Evolutionary conservation across 208 protist genomes (phyloP).

Genomic region (Leishmania amazonensis): DNA sequence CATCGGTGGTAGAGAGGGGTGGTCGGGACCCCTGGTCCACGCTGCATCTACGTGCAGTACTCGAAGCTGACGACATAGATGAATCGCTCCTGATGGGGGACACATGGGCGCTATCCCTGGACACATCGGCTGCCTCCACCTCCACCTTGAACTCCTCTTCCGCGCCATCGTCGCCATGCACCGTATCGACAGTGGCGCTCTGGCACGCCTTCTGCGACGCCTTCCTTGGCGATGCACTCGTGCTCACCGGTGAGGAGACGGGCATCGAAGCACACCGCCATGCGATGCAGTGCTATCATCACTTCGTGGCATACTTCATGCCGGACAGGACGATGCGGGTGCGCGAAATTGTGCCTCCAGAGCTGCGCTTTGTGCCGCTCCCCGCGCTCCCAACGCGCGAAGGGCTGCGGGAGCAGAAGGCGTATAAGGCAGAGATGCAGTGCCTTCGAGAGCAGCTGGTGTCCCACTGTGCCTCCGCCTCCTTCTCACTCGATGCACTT

Average conservation of each 20-base stretch:
- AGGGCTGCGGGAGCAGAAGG: neutral
- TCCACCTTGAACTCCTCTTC: constrained; percentile 2
- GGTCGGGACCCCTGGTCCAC: neutral
- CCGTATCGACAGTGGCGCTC: neutral
- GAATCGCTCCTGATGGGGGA: constrained; percentile 60
- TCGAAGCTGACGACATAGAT: constrained; percentile 38
- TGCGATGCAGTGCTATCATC: constrained; percentile 15
- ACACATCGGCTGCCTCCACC: constrained; percentile 6
- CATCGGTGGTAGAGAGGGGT: neutral
- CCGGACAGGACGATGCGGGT: constrained; percentile 39
- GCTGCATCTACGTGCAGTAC: constrained; percentile 25
- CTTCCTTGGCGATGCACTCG: constrained; percentile 39
- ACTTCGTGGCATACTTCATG: constrained; percentile 56
- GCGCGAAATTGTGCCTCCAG: constrained; percentile 56
- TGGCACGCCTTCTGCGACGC: constrained; percentile 12
- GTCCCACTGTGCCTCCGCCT: neutral
- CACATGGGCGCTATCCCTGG: constrained; percentile 46
- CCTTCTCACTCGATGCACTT: constrained; percentile 10
- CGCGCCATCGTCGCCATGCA: neutral
- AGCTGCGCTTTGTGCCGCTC: constrained; percentile 49
- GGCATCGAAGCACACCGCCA: constrained; percentile 39
- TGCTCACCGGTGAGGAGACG: constrained; percentile 39
- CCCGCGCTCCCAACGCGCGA: constrained; percentile 6
- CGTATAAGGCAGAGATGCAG: neutral
- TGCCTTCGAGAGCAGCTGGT: constrained; percentile 10